phyloP scores from a whole-genome alignment of 129 eudicot species.

The Centaurea solstitialis region DNA sequence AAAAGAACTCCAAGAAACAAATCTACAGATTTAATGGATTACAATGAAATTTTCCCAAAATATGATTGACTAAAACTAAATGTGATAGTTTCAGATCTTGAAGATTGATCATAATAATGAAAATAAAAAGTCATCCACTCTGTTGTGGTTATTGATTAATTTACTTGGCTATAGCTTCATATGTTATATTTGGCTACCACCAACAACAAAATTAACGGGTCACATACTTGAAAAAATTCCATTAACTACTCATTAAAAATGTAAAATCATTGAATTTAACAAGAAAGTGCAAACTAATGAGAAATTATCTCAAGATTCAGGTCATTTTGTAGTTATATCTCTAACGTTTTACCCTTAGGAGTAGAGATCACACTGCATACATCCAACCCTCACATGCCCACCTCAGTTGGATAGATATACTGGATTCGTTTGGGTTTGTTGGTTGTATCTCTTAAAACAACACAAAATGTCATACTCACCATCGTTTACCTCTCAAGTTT shows the following conservation, averaged over 20 bases:
- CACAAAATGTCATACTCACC: too few relatives aligned
- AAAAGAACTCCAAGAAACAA: not conserved
- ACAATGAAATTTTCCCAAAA: not conserved
- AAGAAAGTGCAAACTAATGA: not conserved
- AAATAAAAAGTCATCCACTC: not conserved
- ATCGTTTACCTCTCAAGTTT: too few relatives aligned
- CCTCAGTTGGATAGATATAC: too few relatives aligned
- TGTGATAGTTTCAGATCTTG: not conserved
- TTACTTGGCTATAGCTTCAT: conserved; percentile 7
- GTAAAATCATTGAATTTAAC: not conserved
- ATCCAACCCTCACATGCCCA: too few relatives aligned
- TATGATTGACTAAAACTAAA: not conserved
- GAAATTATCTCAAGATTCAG: not conserved
- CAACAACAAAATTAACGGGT: not conserved
- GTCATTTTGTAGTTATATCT: not conserved
- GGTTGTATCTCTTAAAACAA: too few relatives aligned
- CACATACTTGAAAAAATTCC: not conserved
- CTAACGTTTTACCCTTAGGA: too few relatives aligned
- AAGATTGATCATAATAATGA: not conserved
- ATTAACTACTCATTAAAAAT: not conserved
- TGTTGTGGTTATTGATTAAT: not conserved
- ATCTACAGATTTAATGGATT: not conserved
- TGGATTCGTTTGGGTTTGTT: too few relatives aligned
- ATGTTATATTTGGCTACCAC: not conserved
- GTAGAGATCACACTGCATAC: too few relatives aligned